A percentile compares a stretch with the other conserved stretches of the same genome.
These are phyloP conservation scores for Plenodomus lindquistii DNA, from an alignment of 2,329 filamentous ascomycete genomes.

Conservation along the genomic window DNA sequence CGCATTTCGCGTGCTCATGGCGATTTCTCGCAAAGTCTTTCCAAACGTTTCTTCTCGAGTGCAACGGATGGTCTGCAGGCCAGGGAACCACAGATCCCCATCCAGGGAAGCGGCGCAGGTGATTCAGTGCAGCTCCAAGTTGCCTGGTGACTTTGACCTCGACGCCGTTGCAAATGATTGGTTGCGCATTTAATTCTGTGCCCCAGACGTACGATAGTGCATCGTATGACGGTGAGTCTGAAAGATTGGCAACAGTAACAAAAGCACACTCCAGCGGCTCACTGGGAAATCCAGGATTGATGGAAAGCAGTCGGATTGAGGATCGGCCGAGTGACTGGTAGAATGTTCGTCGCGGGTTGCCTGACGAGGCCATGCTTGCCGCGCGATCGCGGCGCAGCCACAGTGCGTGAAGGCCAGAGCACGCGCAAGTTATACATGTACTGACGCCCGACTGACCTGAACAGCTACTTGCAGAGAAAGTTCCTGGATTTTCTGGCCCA, in stretches of 20 bases:
- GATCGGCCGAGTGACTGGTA: too few relatives aligned
- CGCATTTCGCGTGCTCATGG: background rate
- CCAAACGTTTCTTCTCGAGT: constrained; percentile 2
- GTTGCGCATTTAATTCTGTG: background rate
- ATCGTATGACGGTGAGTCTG: background rate
- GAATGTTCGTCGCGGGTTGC: too few relatives aligned
- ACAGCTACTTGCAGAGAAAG: too few relatives aligned
- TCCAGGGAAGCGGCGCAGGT: background rate
- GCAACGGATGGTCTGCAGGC: background rate
- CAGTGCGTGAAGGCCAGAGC: too few relatives aligned
- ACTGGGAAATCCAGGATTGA: background rate
- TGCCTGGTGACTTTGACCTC: background rate
- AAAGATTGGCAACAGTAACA: background rate
- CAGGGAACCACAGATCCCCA: constrained; percentile 1
- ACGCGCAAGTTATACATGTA: too few relatives aligned
- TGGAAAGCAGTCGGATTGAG: background rate
- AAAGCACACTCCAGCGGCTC: background rate
- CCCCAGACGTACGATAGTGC: background rate
- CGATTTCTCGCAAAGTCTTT: constrained; percentile 1
- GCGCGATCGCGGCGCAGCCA: too few relatives aligned
- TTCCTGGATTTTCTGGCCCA: too few relatives aligned
- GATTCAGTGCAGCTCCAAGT: background rate
- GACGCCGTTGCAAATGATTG: background rate
- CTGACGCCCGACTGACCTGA: too few relatives aligned
- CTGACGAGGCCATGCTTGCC: too few relatives aligned